Evolutionary conservation across 371 early-diverging fungal species (phyloP).

Genomic region (Amoeboaphelidium occidentale): DNA sequence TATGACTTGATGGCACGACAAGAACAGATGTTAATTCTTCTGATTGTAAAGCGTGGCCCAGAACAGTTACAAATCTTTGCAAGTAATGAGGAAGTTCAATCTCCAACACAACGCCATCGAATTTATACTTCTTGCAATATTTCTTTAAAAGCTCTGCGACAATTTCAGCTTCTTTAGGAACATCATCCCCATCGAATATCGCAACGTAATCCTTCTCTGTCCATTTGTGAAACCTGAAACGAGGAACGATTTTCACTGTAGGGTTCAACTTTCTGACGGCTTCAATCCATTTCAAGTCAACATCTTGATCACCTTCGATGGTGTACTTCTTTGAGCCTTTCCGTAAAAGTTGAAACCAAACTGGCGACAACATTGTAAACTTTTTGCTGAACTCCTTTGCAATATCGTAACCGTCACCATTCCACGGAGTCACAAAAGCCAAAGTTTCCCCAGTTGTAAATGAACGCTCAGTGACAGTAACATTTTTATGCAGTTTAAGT

Average conservation of each 20-base stretch:
- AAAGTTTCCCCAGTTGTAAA: conserved; percentile 12
- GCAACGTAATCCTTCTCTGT: background rate
- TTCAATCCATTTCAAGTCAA: conserved; percentile 28
- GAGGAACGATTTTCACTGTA: conserved; percentile 24
- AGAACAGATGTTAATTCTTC: background rate
- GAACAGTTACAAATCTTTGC: background rate
- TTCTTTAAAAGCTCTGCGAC: background rate
- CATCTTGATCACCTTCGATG: conserved; percentile 27
- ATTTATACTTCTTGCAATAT: background rate
- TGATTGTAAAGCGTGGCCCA: background rate
- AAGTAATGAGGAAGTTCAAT: background rate
- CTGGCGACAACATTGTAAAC: conserved; percentile 32
- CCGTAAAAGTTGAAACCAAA: conserved; percentile 24
- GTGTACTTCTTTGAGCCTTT: conserved; percentile 5
- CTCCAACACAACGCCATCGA: background rate
- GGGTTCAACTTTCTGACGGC: conserved; percentile 14
- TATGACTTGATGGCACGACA: background rate
- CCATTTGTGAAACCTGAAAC: conserved; percentile 21
- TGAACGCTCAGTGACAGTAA: too few species aligned
- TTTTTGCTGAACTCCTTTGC: conserved; percentile 30
- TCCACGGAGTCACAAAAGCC: conserved; percentile 43
- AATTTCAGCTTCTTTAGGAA: background rate
- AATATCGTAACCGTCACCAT: conserved; percentile 19
- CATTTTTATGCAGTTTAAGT: too few species aligned
- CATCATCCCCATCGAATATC: background rate